Percentiles rank a stretch among this genome's conserved stretches.
Conservation (phyloP, 495 filamentous ascomycete genomes). For the Penicillium verhagenii region DNA sequence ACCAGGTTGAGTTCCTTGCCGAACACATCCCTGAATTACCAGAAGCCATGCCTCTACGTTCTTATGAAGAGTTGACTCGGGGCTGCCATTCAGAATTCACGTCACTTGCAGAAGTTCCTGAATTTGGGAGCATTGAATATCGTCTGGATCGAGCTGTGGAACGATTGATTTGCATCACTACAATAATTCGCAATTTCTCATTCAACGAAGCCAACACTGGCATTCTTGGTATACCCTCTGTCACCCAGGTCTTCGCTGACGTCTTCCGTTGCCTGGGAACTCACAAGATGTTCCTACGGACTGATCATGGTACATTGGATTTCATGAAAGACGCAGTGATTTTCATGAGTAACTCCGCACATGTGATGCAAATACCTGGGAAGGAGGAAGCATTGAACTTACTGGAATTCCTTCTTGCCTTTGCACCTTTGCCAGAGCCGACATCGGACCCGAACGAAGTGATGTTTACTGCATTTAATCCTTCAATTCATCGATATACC, state of each 20-base stretch:
- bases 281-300: slow-evolving; percentile 79
- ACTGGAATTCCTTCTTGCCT: slow-evolving; percentile 85
- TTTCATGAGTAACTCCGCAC: slow-evolving; percentile 82
- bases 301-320: slow-evolving; percentile 78
- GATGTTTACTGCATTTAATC: slow-evolving; percentile 78
- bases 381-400: slow-evolving; percentile 86
- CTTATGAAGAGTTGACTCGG: slow-evolving; percentile 86
- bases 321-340: slow-evolving; percentile 95
- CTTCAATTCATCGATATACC: slow-evolving; percentile 79
- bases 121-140: slow-evolving; percentile 76
- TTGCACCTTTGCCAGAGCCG: slow-evolving; percentile 72
- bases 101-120: slow-evolving; percentile 63
- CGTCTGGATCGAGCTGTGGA: slow-evolving; percentile 85
- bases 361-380: slow-evolving; percentile 76
- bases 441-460: slow-evolving; percentile 51
- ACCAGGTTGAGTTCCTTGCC: slow-evolving; percentile 74
- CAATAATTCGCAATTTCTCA: slow-evolving; percentile 89
- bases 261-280: slow-evolving; percentile 87
- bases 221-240: slow-evolving; percentile 66
- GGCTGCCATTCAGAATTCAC: slow-evolving; percentile 70
- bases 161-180: slow-evolving; percentile 84
- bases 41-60: slow-evolving; percentile 72
- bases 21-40: slow-evolving; percentile 81
- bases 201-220: slow-evolving; percentile 75
- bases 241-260: slow-evolving; percentile 76